Percentiles rank a stretch among this genome's conserved stretches.
These are phyloP conservation scores for Esteya vermicola DNA, from an alignment of 2,329 filamentous ascomycete species.

Conservation along the genomic window DNA sequence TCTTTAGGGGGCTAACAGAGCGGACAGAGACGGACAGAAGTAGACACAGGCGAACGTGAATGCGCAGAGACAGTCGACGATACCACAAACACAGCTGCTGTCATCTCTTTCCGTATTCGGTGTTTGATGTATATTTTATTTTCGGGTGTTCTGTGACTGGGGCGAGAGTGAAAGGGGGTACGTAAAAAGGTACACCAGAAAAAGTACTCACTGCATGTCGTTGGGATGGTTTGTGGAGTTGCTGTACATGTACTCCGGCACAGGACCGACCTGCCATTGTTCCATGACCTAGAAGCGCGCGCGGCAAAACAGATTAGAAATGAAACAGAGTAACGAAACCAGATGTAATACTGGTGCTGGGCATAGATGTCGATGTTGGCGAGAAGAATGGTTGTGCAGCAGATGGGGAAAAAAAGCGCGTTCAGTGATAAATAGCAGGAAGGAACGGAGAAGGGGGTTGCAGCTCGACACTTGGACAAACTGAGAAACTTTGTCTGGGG, in stretches of 20 bases:
- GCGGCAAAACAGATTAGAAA: not conserved
- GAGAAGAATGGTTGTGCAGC: no score
- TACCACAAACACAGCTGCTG: not conserved
- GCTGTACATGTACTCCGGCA: conserved; percentile 45
- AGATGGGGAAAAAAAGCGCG: no score
- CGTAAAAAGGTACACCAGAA: conserved; percentile 16
- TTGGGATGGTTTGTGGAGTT: conserved; percentile 38
- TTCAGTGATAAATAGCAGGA: no score
- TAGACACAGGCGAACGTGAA: not conserved
- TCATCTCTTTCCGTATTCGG: not conserved
- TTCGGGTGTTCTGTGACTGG: not conserved
- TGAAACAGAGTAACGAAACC: not conserved
- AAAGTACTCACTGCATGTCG: conserved; percentile 43
- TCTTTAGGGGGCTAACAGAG: no score
- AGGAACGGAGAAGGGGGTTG: no score
- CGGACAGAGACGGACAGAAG: not conserved
- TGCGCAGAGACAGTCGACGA: not conserved
- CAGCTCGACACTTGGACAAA: conserved; percentile 1
- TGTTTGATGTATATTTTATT: not conserved
- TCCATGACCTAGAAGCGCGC: conserved; percentile 34
- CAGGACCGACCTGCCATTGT: conserved; percentile 46
- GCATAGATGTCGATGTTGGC: no score
- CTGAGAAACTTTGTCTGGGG: not conserved
- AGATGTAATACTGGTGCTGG: not conserved
- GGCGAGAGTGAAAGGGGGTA: conserved; percentile 9